Base-by-base conservation (phyloP, 768 basidiomycete genomes). In the Pilatotrama ljubarskyi region DNA sequence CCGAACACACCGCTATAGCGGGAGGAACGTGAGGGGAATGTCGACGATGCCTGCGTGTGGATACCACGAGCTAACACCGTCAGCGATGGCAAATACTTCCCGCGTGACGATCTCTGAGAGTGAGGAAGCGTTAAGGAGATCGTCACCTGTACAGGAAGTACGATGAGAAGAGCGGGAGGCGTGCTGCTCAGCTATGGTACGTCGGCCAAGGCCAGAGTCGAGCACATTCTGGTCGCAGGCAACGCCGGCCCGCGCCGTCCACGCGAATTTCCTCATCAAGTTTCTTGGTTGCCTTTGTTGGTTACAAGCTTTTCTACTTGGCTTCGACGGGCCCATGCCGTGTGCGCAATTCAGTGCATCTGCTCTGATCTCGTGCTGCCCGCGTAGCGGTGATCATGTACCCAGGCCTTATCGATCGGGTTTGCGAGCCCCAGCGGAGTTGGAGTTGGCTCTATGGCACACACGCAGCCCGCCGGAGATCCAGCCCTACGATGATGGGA, bases 231-330 rank as follows among this genome's bases (percentile, higher is more conserved):
- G 11, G 22, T 13, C 13, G 38, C 40, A 40, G 13, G 36, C 43
- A 17, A 22, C 25, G 7, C 26, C 37, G 37, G 35, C 20, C 49
- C 41, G 50, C 29, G 20, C 35, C 14, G 3, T 35, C 49, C 20
- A 41, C 38, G 38, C 32, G 40, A 32, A 54, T 42, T 55, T 52
- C 59, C 46, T 25, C 47, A 49, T 55, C n/a, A 20, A 60, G 52
- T 36, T 60, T 55, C 59, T 60, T 60, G 25, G 38, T 60, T 54
- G 40, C 52, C 59, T 54, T 55, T 60, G 42, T 2, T 6, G 52
- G 47, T 22, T 54, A 54, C 24, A 50, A 36, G 36, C 51, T 29
- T 38, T 25, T 10, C 10, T 35, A 42, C 52, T 8, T 9, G 10
- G 52, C 52, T 54, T 47, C 52, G 46, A n/a, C 25, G 52, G 20